Base-by-base conservation (phyloP, 2,329 filamentous ascomycete genomes). In the Epichloe glyceriae region DNA sequence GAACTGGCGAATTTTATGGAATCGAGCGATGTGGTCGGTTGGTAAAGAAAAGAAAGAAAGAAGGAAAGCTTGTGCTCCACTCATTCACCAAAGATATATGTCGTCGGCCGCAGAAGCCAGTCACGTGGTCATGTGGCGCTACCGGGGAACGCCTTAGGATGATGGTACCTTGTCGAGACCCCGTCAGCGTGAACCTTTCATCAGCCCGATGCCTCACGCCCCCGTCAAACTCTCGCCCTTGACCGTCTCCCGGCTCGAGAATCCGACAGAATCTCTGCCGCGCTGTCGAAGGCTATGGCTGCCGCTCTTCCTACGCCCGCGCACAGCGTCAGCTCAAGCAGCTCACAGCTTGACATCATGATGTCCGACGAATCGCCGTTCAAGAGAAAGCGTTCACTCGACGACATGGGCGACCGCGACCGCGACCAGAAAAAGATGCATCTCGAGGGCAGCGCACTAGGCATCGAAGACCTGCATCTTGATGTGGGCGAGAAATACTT, bases 401-500 rank as follows among this genome's bases (percentile, higher is more conserved):
- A 79, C 50, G 80, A 83, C 58, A 58, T 65, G 50, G 78, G 76
- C 55, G 73, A 76, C 61, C 74, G 76, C 55, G 73, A 76, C 61
- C 74, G 73, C 61, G 71, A 75, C 56, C 70, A 73, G 59, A 83
- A 83, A 69, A 83, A 83, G 68, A 68, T 75, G 62, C 75, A 82
- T 58, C 67, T 79, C 67, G 79, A 82, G 70, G 73, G 76, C 64
- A 72, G 75, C 69, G 76, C 72, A 67, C 70, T 77, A 57, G 76
- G 75, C 68, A 81, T 83, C 67, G 74, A 82, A 60, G 76, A 81
- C 67, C 72, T 84, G 59, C 80, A 83, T 63, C 67, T 79, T 61
- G 78, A 84, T 72, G 79, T 84, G 55, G 80, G 80, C 67, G 70
- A 75, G 62, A 83, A 82, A 70, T 83, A 83, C 68, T 74, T 82